Base-by-base conservation (phyloP, 23 red algal genomes). In the Agarophyton chilense region DNA sequence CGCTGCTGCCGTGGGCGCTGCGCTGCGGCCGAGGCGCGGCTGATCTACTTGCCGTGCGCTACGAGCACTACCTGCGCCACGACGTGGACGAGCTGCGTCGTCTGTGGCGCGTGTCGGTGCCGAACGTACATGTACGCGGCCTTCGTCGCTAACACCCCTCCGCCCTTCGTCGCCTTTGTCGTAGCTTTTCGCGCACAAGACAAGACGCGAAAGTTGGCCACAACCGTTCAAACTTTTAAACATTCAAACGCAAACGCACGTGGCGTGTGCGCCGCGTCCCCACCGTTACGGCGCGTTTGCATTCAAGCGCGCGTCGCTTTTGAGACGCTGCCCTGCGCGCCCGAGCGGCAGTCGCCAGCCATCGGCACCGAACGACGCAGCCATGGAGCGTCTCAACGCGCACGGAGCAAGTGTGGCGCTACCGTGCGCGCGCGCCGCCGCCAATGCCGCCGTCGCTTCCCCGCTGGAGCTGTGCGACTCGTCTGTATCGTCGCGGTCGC, bases 1-100 rank as follows among this genome's bases (percentile, higher is more conserved):
- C 87, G 8, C 44, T 89, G 21, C 58, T 82, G 55, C 97, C 97
- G 36, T 99, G 97, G 97, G 97, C 93, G 11, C 52, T 83, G 33
- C 1, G 53, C 18, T 52, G 42, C n/a, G 97, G 83, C 36, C n/a
- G 72, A 7, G 21, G 81, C 21, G 72, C 68, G 12, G 50, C 25
- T 18, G 84, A 94, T 41, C 43, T 96, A 53, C 25, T 99, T 49
- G 63, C 78, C 35, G 28, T 99, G 1, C 51, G 82, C 22, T 99
- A 95, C 84, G 97, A 99, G 51, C 56, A 80, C 36, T 34, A 45
- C 19, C 72, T 95, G 52, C 82, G 94, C 16, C 72, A 41, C 22
- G 44, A 78, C 47, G 46, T 98, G n/a, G 32, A 33, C n/a, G 77
- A 95, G 43, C 52, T 96, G 50, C 76, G 94, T 26, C 19, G n/a